phyloP scores from a whole-genome alignment of 2,329 filamentous ascomycete species.

The Aspergillus aculeatinus region DNA sequence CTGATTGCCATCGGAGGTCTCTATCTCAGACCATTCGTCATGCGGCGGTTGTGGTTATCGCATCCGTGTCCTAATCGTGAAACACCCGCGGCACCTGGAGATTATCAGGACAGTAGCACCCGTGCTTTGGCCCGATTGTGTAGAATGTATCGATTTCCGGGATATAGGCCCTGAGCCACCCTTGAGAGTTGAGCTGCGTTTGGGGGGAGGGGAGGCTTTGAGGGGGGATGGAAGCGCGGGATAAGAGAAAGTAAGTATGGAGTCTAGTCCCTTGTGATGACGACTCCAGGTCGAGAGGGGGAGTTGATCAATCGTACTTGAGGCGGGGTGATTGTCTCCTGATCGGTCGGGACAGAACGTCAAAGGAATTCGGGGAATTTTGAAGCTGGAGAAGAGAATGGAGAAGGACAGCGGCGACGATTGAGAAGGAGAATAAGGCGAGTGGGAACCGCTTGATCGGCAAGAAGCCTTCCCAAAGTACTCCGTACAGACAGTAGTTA shows the following conservation, averaged over 20 bases:
- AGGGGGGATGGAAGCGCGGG: not conserved
- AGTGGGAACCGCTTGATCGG: conserved; percentile 2
- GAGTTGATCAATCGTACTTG: not conserved
- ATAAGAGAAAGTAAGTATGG: conserved; percentile 9
- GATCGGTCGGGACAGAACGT: not conserved
- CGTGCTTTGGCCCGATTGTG: not conserved
- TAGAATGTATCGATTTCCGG: not conserved
- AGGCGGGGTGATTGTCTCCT: conserved; percentile 3
- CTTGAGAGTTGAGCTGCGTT: not conserved
- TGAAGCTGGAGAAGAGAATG: not conserved
- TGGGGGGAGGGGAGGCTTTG: not conserved
- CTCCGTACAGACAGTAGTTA: no score
- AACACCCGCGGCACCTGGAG: not conserved
- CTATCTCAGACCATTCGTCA: conserved; percentile 39
- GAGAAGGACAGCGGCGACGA: not conserved
- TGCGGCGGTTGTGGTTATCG: conserved; percentile 26
- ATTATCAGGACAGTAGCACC: not conserved
- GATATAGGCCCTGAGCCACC: not conserved
- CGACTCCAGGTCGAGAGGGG: conserved; percentile 4
- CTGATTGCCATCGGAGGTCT: conserved; percentile 36
- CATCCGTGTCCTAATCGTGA: conserved; percentile 22
- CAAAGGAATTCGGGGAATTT: not conserved
- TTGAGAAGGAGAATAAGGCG: not conserved
- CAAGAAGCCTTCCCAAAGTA: conserved; percentile 2
- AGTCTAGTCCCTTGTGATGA: conserved; percentile 8